phyloP scores from a whole-genome alignment of 139 green algal species.

The Chlorella sorokiniana region DNA sequence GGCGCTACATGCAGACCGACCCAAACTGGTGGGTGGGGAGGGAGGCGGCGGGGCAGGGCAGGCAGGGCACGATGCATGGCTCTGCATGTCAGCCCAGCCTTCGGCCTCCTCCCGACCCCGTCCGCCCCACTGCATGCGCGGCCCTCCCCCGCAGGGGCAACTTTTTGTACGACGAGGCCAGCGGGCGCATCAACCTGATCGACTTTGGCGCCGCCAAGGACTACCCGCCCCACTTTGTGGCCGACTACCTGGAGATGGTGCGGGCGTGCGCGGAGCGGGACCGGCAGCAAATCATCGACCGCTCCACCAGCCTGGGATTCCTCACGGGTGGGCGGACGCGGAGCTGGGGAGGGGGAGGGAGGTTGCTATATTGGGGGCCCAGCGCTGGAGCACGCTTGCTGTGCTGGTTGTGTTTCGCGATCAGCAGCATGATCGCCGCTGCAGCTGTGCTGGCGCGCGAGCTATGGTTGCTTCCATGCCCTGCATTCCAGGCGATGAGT shows the following conservation, averaged over 20 bases:
- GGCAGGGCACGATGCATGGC: neutral
- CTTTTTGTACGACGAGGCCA: slow-evolving; percentile 92
- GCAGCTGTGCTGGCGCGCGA: too few relatives aligned
- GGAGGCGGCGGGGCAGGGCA: too few relatives aligned
- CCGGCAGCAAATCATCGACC: slow-evolving; percentile 65
- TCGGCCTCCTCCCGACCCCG: neutral
- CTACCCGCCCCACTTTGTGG: slow-evolving; percentile 70
- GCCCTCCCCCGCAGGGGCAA: slow-evolving; percentile 74
- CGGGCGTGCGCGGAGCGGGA: slow-evolving; percentile 83
- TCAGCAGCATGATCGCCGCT: too few relatives aligned
- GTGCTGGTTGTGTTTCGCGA: neutral
- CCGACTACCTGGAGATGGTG: slow-evolving; percentile 95
- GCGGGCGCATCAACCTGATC: slow-evolving; percentile 80
- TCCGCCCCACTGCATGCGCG: neutral
- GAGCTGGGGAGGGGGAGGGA: too few relatives aligned
- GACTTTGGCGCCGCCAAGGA: slow-evolving; percentile 92
- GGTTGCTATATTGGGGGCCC: too few relatives aligned
- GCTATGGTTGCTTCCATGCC: neutral
- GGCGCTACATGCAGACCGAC: slow-evolving; percentile 95
- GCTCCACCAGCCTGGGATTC: slow-evolving; percentile 85
- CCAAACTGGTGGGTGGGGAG: slow-evolving; percentile 29
- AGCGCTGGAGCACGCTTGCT: too few relatives aligned
- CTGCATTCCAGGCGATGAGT: slow-evolving; percentile 76
- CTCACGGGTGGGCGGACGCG: slow-evolving; percentile 79
- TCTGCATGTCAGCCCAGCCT: neutral